Conservation (phyloP, 2,329 filamentous ascomycete genomes). For the Coleophoma crateriformis region DNA sequence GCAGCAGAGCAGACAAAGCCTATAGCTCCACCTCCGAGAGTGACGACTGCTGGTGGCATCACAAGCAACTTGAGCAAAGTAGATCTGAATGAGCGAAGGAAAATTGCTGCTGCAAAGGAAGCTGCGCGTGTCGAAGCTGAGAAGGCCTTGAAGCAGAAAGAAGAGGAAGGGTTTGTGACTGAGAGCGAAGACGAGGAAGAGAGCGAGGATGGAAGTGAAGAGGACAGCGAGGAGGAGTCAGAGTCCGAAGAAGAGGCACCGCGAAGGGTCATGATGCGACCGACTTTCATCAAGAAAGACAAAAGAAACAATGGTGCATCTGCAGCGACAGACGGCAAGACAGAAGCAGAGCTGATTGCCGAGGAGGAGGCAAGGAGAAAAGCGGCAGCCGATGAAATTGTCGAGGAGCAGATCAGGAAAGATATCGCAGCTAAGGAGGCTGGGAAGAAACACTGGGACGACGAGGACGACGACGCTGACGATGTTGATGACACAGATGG, state of each 20-base stretch:
- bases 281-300: slow-evolving; percentile 58
- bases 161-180: slow-evolving; percentile 59
- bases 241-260: slow-evolving; percentile 54
- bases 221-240: slow-evolving; percentile 22
- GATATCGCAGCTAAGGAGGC: slow-evolving; percentile 70
- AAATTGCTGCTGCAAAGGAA: slow-evolving; percentile 41
- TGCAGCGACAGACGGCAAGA: slow-evolving; percentile 24
- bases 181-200: slow-evolving; percentile 28
- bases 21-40: slow-evolving; percentile 51
- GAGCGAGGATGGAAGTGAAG: slow-evolving; percentile 20
- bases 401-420: slow-evolving; percentile 84
- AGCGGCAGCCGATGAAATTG: slow-evolving; percentile 69
- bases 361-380: slow-evolving; percentile 61
- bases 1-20: slow-evolving; percentile 25
- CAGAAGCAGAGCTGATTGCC: slow-evolving; percentile 35
- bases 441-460: slow-evolving; percentile 82
- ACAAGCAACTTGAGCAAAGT: slow-evolving; percentile 47
- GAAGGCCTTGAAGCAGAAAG: slow-evolving; percentile 31
- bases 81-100: slow-evolving; percentile 42
- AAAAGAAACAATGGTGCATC: slow-evolving; percentile 33
- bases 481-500: slow-evolving; percentile 88
- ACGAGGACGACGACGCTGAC: slow-evolving; percentile 59
- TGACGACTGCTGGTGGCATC: slow-evolving; percentile 50
- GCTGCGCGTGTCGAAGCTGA: slow-evolving; percentile 40
- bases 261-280: slow-evolving; percentile 51